Conservation (phyloP, 805 yeast genomes). For the Hanseniaspora guilliermondii region DNA sequence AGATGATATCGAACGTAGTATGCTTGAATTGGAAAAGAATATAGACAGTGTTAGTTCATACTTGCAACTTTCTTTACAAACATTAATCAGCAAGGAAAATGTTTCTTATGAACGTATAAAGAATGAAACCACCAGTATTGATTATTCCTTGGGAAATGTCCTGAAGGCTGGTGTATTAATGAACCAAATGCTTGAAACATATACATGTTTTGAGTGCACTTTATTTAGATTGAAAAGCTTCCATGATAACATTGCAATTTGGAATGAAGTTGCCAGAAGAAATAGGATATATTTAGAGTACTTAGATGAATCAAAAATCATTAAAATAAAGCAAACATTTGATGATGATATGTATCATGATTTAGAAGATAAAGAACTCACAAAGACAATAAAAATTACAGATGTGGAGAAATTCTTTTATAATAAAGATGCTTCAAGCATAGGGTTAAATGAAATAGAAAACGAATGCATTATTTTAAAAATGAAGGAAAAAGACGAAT, state of each 20-base stretch:
- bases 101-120: not conserved
- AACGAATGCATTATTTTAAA: conserved; percentile 1
- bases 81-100: not conserved
- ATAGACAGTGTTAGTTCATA: conserved; percentile 7
- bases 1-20: not conserved
- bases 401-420: conserved; percentile 7
- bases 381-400: conserved; percentile 9
- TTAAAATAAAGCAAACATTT: conserved; percentile 44
- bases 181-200: not conserved
- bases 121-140: not conserved
- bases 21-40: not conserved
- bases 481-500: not conserved
- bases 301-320: not conserved
- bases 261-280: conserved; percentile 64
- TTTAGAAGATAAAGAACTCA: conserved; percentile 32
- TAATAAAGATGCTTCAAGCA: not conserved
- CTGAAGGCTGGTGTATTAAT: conserved; percentile 1
- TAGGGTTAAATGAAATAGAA: conserved; percentile 8
- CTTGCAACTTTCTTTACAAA: not conserved
- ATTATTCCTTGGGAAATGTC: not conserved
- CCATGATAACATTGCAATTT: conserved; percentile 26
- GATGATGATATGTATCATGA: conserved; percentile 68
- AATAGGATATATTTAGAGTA: conserved; percentile 33
- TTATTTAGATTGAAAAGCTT: conserved; percentile 8
- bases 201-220: not conserved